Base-by-base conservation (phyloP, 192 early-diverging fungal genomes). In the Powellomyces hirtus region DNA sequence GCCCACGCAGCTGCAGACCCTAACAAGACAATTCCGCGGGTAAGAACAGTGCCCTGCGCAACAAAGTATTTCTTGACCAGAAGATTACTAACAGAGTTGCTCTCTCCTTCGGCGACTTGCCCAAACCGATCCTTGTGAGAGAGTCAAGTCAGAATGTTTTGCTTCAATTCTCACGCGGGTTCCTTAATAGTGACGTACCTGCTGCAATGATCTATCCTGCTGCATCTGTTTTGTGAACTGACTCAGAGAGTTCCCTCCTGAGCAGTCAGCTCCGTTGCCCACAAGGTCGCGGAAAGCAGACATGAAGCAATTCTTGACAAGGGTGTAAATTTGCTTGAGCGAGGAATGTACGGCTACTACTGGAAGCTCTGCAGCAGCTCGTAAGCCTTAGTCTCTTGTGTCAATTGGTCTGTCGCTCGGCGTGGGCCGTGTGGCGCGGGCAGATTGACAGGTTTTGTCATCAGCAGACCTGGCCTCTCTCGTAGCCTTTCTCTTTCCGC, bases 211-310 rank as follows among this genome's bases (percentile, higher is more conserved):
- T 37, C 85, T 79, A 72, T 94, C 92, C 50, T 86, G 80, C 45
- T 87, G 72, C 68, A 94, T 83, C 71, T 89, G 90, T 72, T 96
- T 94, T 80, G 89, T 86, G 60, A 96, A 83, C 2, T 84, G 83
- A 36, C 62, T 74, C 78, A 94, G 84, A 14, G 91, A 84, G 67
- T 92, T 96, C 16, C 69, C 69, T 31, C 69, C 64, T 10, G 65
- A 38, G 55, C 70, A 72, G 22, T 62, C 59, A 4, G 62, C 70
- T 24, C 61, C 70, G 53, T 49, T 36, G 36, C 59, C 69, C 10
- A 72, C 70, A 14, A 72, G 44, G 35, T 59, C 70, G 20, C 38
- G 31, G 8, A 72, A 50, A 16, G 46, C 70, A 13, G 70, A 72
- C 70, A 72, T 72, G n/a, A n/a, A n/a, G n/a, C n/a, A n/a, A n/a